These are phyloP conservation scores for Zarea fungicola DNA, from an alignment of 2,329 filamentous ascomycete species.

Conservation along the genomic window DNA sequence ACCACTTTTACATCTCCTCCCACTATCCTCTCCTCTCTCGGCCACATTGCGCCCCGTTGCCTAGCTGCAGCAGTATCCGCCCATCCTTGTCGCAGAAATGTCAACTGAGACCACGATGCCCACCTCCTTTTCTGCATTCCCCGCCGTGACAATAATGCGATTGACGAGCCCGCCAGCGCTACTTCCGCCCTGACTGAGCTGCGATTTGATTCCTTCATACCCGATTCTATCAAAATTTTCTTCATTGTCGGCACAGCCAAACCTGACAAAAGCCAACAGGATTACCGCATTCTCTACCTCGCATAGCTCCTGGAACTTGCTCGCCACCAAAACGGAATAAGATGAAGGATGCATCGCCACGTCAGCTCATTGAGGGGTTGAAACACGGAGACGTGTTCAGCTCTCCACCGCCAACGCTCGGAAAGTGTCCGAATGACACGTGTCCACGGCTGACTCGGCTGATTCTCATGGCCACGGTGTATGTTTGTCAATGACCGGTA, in stretches of 20 bases:
- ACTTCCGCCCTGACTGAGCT: neutral
- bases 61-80: neutral
- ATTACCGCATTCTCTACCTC: neutral
- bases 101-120: neutral
- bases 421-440: neutral
- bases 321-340: neutral
- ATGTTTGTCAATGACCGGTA: neutral
- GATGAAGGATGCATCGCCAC: neutral
- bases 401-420: neutral
- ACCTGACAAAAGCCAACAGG: neutral
- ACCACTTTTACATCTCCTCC: neutral
- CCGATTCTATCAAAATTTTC: neutral
- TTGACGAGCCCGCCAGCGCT: neutral
- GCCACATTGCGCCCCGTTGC: neutral
- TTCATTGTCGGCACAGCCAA: neutral
- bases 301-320: neutral
- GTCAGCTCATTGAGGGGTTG: conserved; percentile 1
- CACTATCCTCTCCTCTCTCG: neutral
- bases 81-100: neutral
- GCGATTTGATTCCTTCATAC: neutral
- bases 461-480: neutral
- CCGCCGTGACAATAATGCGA: too few species aligned
- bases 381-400: neutral
- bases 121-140: neutral
- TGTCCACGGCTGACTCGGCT: neutral